phyloP scores from a whole-genome alignment of 306 rosid species.

The Leucaena leucocephala region DNA sequence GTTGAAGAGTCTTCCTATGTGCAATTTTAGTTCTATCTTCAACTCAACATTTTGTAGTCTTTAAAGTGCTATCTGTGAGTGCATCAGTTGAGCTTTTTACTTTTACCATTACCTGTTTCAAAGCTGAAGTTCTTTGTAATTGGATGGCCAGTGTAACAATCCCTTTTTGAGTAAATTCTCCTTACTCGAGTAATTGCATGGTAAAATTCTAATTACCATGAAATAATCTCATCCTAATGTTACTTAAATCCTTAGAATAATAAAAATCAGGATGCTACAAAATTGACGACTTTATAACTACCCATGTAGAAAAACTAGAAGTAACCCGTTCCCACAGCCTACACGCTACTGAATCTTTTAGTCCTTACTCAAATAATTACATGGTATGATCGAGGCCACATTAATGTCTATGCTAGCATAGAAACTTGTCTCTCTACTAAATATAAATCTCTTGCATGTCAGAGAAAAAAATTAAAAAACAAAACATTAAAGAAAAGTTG shows the following conservation, averaged over 20 bases:
- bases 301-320: too few species aligned
- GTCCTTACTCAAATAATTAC: too few species aligned
- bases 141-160: background rate
- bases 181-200: too few species aligned
- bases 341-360: too few species aligned
- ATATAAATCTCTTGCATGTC: background rate
- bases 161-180: too few species aligned
- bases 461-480: background rate
- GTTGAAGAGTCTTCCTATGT: background rate
- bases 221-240: too few species aligned
- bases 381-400: background rate
- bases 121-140: background rate
- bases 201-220: too few species aligned
- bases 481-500: background rate
- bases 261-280: too few species aligned
- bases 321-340: too few species aligned
- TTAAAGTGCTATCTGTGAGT: background rate
- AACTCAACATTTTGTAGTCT: background rate
- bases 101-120: background rate
- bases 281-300: too few species aligned
- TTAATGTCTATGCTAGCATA: background rate
- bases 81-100: constrained; percentile 1
- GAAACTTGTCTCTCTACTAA: background rate
- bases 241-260: too few species aligned
- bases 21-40: background rate